Evolutionary conservation across 2,329 filamentous ascomycete species (phyloP).

Genomic region (Dactylonectria estremocensis): DNA sequence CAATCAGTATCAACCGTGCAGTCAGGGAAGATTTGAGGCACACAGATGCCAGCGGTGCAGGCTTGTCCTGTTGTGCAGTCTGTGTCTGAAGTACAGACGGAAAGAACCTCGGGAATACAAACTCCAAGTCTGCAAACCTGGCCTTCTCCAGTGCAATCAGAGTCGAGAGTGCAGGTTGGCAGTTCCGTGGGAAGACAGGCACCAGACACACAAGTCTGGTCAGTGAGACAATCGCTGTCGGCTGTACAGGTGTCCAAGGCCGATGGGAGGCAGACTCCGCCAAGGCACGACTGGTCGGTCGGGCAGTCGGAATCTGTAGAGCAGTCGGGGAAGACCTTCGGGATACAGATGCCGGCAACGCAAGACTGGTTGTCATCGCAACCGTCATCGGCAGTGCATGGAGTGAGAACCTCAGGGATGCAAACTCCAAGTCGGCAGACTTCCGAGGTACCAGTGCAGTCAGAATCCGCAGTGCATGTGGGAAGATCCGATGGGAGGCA

Average conservation of each 20-base stretch:
- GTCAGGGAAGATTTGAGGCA: neutral
- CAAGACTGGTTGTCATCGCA: constrained; percentile 17
- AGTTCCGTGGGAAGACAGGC: constrained; percentile 1
- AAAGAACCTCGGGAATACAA: constrained; percentile 4
- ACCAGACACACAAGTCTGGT: neutral
- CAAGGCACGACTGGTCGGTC: constrained; percentile 9
- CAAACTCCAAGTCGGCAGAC: constrained; percentile 17
- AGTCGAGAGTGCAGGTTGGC: neutral
- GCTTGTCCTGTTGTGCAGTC: neutral
- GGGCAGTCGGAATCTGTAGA: neutral
- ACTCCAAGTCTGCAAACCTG: constrained; percentile 11
- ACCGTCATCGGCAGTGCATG: neutral
- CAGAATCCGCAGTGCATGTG: neutral
- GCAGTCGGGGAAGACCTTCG: neutral
- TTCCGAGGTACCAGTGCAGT: neutral
- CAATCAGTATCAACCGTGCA: constrained; percentile 4
- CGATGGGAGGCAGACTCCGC: constrained; percentile 10
- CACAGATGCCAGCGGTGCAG: constrained; percentile 16
- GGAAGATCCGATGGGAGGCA: neutral
- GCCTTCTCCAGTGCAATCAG: neutral
- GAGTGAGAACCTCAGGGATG: neutral
- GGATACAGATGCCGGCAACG: neutral
- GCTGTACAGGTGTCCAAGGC: neutral
- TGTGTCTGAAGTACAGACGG: neutral
- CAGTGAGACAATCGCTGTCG: neutral